Conservation (phyloP, 1,139 yeast species). For the Blastobotrys apis region DNA sequence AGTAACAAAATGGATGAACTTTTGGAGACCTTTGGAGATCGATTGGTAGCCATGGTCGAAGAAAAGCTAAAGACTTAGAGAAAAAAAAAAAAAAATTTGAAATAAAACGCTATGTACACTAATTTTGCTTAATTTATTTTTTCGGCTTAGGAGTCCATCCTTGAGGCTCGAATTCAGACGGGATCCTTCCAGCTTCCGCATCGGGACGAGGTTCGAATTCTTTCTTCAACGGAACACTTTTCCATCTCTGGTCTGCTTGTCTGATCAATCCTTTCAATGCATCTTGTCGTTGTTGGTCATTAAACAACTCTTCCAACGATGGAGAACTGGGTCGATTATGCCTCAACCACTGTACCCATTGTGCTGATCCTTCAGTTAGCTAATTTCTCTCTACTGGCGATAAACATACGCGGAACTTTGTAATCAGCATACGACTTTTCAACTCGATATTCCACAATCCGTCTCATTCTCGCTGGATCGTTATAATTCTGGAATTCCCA, state of each 20-base stretch:
- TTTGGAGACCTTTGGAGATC: constrained; percentile 26
- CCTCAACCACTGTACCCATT: constrained; percentile 80
- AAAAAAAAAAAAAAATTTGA: constrained; percentile 2
- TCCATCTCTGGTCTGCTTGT: constrained; percentile 61
- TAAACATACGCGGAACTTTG: constrained; percentile 36
- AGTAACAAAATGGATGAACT: constrained; percentile 16
- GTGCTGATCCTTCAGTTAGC: constrained; percentile 37
- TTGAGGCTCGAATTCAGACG: constrained; percentile 12
- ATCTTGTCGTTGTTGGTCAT: constrained; percentile 55
- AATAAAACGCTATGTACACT: background rate
- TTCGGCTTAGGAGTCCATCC: constrained; percentile 13
- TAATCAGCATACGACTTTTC: constrained; percentile 39
- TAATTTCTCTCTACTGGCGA: background rate
- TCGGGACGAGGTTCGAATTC: constrained; percentile 3
- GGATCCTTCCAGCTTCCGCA: constrained; percentile 1
- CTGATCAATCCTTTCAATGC: constrained; percentile 53
- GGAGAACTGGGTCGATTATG: constrained; percentile 60
- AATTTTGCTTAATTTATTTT: background rate
- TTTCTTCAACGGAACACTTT: constrained; percentile 34
- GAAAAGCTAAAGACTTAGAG: constrained; percentile 10
- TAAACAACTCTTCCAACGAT: constrained; percentile 53
- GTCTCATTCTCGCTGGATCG: constrained; percentile 35
- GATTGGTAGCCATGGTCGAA: constrained; percentile 21
- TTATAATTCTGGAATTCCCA: constrained; percentile 65
- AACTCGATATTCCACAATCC: constrained; percentile 40